Percentiles rank a stretch among this genome's conserved stretches.
Conservation (phyloP, 2,329 filamentous ascomycete genomes). For the Canariomyces notabilis region DNA sequence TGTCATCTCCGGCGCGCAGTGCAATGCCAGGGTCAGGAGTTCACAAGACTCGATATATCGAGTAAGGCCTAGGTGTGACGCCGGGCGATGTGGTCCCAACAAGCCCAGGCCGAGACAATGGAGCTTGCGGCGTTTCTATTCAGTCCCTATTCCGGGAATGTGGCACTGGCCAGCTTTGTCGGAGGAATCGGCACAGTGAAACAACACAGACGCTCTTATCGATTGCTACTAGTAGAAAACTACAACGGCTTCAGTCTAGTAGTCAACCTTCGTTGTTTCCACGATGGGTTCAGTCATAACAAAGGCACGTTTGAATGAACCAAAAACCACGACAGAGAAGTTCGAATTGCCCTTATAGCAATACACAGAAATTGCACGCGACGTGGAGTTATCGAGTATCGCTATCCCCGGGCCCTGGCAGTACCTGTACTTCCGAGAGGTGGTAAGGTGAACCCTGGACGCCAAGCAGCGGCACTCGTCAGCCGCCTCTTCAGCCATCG, state of each 20-base stretch:
- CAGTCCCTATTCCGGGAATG: slow-evolving; percentile 12
- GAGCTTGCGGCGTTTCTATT: slow-evolving; percentile 7
- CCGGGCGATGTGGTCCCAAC: neutral
- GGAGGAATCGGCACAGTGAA: slow-evolving; percentile 10
- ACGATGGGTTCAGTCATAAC: no score
- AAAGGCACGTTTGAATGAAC: neutral
- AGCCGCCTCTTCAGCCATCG: no score
- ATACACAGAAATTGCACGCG: no score
- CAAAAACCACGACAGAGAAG: neutral
- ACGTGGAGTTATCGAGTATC: neutral
- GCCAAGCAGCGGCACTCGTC: slow-evolving; percentile 18
- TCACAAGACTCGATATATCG: no score
- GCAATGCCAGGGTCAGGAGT: neutral
- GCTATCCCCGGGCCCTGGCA: no score
- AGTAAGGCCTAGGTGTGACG: neutral
- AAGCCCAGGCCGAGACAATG: neutral
- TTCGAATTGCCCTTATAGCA: neutral
- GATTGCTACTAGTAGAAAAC: no score
- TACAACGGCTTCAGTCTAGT: no score
- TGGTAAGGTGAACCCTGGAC: slow-evolving; percentile 10
- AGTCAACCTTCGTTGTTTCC: no score
- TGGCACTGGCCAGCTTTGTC: slow-evolving; percentile 15
- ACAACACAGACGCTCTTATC: slow-evolving; percentile 4
- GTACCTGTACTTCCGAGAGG: neutral
- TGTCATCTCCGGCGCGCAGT: neutral